Base-by-base conservation (phyloP, 805 yeast genomes). In the Metschnikowia baotianmanensis region DNA sequence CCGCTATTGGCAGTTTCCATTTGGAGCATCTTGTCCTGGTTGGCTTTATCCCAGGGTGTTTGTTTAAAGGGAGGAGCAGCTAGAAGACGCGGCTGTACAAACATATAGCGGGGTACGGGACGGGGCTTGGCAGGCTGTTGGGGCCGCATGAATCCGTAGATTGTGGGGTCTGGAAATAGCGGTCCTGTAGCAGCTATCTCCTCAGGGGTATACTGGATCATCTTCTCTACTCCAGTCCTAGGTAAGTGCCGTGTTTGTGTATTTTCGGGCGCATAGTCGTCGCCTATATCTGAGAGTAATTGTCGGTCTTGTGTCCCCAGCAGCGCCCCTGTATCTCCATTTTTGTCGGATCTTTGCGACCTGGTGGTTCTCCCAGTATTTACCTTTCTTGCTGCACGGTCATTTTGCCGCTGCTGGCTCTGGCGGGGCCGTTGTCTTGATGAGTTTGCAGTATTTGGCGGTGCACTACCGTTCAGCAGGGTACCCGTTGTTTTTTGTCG, bases 21-120 rank as follows among this genome's bases (percentile, higher is more conserved):
- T 13, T 63, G 57, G 2, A 61, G 50, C 82, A 89, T 75, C 44
- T 66, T 69, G 23, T 63, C 61, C 56, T 90, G 96, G 57, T 88
- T 90, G n/a, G 68, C 59, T 22, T 61, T 59, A 53, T 90, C 96
- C 96, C 96, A 90, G 2, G 65, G 67, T 56, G 74, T 63, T 25
- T 61, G 72, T 2, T 35, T 36, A 38, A 67, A 65, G 0, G 52
- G 52, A 0, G 68, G 67, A 0, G 71, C 62, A 17, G 46, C 52
- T 18, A 70, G 50, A 16, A 63, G 51, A 33, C 72, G 49, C 2
- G 71, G 61, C 42, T 70, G 74, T 6, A 48, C 50, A 25, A 62
- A 46, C 34, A 70, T 51, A 46, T 61, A 70, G 38, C 62, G 60
- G 5, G 75, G 73, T 2, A 57, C 45, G 6, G 65, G 63, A 26